Base-by-base conservation (phyloP, 768 basidiomycete species). In the Trametopsis cervina region DNA sequence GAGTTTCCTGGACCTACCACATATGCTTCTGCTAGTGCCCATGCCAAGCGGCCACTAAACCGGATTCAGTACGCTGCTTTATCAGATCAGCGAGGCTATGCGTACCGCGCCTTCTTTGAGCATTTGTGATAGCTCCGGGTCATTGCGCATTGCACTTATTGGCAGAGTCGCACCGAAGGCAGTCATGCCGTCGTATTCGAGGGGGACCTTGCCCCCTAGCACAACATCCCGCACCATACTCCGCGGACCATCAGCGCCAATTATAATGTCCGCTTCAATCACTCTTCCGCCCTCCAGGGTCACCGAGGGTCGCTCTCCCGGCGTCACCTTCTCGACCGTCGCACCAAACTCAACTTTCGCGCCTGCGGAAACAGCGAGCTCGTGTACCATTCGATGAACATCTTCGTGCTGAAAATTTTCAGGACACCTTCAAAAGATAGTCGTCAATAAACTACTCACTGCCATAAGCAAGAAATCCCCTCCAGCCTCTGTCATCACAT, bases 241-340 rank as follows among this genome's bases (percentile, higher is more conserved):
- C 11, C 65, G 59, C 37, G 64, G 66, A 4, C 82, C 81, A 58
- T 83, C 82, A 3, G 82, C 81, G 26, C 76, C 80, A 15, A 83
- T 68, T 40, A 83, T 63, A 24, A 81, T 61, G 57, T 83, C 78
- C 15, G 73, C 74, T 13, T 53, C 55, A 9, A 80, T 45, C 15
- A 55, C 63, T 41, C 72, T 66, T n/a, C 77, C 79, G 33, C 59
- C 66, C 18, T 68, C 69, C 18, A 72, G 46, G 20, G 48, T 53
- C 17, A 63, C 61, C 7, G 22, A 40, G 11, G 39, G 39, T 22
- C 22, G 27, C 10, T 20, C 4, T 4, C 46, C 39, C 22, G 37
- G 46, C 17, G 39, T 40, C 17, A 47, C 46, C n/a, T 7, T 21
- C 13, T 10, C 23, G 20, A 47, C 46, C 22, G 7, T 40, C 13